Percentiles rank a stretch among this genome's conserved stretches.
These are phyloP conservation scores for Ettlia oleoabundans DNA, from an alignment of 139 green algal genomes.

Conservation along the genomic window DNA sequence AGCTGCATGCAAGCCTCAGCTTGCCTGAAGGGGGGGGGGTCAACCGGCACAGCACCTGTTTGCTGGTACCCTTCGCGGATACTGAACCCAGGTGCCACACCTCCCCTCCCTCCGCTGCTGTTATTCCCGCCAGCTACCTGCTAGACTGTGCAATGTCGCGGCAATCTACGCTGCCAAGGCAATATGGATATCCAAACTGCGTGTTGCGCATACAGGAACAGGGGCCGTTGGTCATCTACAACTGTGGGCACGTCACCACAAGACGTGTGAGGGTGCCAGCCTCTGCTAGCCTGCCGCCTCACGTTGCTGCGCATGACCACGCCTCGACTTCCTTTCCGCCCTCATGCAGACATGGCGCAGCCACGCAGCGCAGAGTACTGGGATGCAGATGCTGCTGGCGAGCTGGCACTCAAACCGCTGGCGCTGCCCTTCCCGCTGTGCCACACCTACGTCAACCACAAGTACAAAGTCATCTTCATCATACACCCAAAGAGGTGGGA, in stretches of 20 bases:
- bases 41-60: too few species aligned
- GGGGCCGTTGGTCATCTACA: too few species aligned
- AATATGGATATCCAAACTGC: too few species aligned
- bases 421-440: slow-evolving; percentile 30
- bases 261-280: too few species aligned
- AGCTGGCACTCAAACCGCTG: slow-evolving; percentile 27
- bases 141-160: too few species aligned
- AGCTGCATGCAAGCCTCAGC: neutral
- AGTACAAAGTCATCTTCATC: slow-evolving; percentile 31
- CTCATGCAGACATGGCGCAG: slow-evolving; percentile 20
- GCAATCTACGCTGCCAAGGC: too few species aligned
- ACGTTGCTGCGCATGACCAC: neutral
- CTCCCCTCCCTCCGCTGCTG: too few species aligned
- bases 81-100: too few species aligned
- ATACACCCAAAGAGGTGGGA: slow-evolving; percentile 34
- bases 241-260: too few species aligned
- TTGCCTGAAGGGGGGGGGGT: neutral
- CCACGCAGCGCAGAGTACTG: slow-evolving; percentile 9
- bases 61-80: too few species aligned
- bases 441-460: slow-evolving; percentile 30
- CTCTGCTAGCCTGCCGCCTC: neutral
- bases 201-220: too few species aligned
- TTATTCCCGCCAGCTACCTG: too few species aligned
- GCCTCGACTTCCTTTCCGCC: neutral
- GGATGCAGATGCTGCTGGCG: slow-evolving; percentile 8